Base-by-base conservation (phyloP, 2,329 filamentous ascomycete genomes). In the Apiospora rasikravindrae region DNA sequence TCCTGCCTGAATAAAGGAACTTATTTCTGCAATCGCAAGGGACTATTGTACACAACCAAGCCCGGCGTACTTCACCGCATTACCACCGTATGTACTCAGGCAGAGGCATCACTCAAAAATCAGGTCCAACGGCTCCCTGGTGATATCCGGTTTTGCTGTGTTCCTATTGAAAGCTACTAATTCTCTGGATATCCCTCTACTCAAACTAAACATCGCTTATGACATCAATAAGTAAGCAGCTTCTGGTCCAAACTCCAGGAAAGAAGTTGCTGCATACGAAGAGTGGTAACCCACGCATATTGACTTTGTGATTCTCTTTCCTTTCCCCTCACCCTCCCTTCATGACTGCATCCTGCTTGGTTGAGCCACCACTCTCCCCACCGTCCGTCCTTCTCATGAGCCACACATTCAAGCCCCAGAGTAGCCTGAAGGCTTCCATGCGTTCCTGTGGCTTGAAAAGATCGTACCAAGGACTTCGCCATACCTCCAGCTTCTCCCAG, bases 401-500 rank as follows among this genome's bases (percentile, higher is more conserved):
- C 78, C 87, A 92, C 2, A 85, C 85, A 86, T 90, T 89, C 78
- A 91, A 82, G 4, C 83, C 85, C 90, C 90, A 92, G 0, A 91
- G 75, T 13, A 88, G 73, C 74, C 84, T 81, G 87, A 91, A 87
- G 2, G 89, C 89, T 74, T 85, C 85, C 37, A 91, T 77, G 66
- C 90, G 81, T 71, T 92, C 87, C 29, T 87, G 83, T 0, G 80
- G 77, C 67, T 86, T 75, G 76, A 91, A 92, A 14, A 92, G 79
- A 76, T 92, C 90, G 76, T 84, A 91, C 90, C 90, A 92, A 51
- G 79, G 82, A 74, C 88, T 91, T 73, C 90, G 85, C 84, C 87
- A 88, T 47, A 90, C 83, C 75, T 87, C 83, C 2, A 91, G 80
- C 74, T 82, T 83, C 13, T 84, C 87, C 87, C 88, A 90, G 79